Base-by-base conservation (phyloP, 805 yeast species). In the Kluyveromyces dobzhanskii region DNA sequence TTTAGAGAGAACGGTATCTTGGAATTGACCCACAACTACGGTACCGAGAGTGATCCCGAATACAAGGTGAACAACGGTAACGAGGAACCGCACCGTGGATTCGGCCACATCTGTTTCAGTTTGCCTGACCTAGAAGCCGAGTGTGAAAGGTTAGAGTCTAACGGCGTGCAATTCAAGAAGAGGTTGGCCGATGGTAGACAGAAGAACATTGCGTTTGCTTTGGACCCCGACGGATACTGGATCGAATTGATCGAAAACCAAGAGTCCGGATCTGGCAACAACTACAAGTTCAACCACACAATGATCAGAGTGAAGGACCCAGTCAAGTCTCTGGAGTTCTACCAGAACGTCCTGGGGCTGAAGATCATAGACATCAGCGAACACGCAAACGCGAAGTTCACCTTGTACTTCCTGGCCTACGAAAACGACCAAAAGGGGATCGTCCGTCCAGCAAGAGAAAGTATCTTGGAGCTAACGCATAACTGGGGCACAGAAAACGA, bases 221-320 rank as follows among this genome's bases (percentile, higher is more conserved):
- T 88, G 50, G 98, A 92, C 55, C 97, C 97, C 5, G 90, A 90
- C 63, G 92, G 92, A 51, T 92, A 92, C 66, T 90, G 98, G 98
- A 75, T 90, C 53, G 98, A 90, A 69, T 65, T 90, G 54, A 75
- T 90, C 49, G 78, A 77, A 53, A 79, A 75, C 50, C 52, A 48
- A 17, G 35, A 27, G 8, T 41, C 49, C 19, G 41, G 41, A 18
- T 30, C 44, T 18, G 42, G 45, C 33, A 28, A 44, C 8, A 58
- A 59, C 21, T 53, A 57, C 42, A 52, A 54, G 35, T 74, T 90
- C 62, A 88, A 90, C 65, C 97, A 90, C 63, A 66, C 92, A 4
- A 90, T 92, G 98, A 74, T 90, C 48, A 77, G 98, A 53, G 83
- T 92, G 39, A 85, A 80, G 62, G 97, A 92, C 63, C 86, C 92